These are phyloP conservation scores for Fusarium coffeatum DNA, from an alignment of 2,329 filamentous ascomycete genomes.

Conservation along the genomic window DNA sequence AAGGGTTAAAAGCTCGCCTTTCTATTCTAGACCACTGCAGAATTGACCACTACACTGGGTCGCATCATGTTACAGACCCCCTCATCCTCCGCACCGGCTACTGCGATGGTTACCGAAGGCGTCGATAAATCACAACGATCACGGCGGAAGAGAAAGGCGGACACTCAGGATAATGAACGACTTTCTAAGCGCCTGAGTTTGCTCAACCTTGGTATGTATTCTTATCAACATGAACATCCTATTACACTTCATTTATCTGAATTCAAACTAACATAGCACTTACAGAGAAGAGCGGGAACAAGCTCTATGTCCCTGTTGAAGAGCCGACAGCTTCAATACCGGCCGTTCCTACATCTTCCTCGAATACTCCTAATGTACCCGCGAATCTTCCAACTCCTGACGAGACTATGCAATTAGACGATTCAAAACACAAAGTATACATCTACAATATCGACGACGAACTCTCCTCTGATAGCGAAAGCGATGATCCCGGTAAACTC, in stretches of 20 bases:
- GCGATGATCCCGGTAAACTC: slow-evolving; percentile 67
- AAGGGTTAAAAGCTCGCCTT: slow-evolving; percentile 34
- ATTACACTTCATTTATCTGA: not conserved
- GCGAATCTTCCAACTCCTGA: slow-evolving; percentile 48
- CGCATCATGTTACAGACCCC: slow-evolving; percentile 53
- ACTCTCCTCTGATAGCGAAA: slow-evolving; percentile 66
- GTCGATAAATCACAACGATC: slow-evolving; percentile 38
- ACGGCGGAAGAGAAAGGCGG: slow-evolving; percentile 69
- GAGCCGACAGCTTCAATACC: slow-evolving; percentile 48
- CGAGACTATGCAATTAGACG: slow-evolving; percentile 85
- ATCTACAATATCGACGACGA: slow-evolving; percentile 92
- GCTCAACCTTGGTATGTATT: slow-evolving; percentile 78
- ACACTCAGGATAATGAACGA: slow-evolving; percentile 73
- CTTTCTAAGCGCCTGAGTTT: slow-evolving; percentile 86
- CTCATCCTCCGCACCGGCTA: slow-evolving; percentile 35
- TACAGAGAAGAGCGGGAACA: slow-evolving; percentile 70
- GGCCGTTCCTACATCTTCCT: slow-evolving; percentile 30
- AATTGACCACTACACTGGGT: slow-evolving; percentile 9
- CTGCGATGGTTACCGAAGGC: slow-evolving; percentile 33
- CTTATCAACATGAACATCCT: slow-evolving; percentile 2
- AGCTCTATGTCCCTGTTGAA: slow-evolving; percentile 75
- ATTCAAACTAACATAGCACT: not conserved
- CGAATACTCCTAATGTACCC: slow-evolving; percentile 10
- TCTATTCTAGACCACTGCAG: slow-evolving; percentile 32
- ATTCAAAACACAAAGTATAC: slow-evolving; percentile 88